Base-by-base conservation (phyloP, 106 monocot species). In the Phalaenopsis aphrodite region DNA sequence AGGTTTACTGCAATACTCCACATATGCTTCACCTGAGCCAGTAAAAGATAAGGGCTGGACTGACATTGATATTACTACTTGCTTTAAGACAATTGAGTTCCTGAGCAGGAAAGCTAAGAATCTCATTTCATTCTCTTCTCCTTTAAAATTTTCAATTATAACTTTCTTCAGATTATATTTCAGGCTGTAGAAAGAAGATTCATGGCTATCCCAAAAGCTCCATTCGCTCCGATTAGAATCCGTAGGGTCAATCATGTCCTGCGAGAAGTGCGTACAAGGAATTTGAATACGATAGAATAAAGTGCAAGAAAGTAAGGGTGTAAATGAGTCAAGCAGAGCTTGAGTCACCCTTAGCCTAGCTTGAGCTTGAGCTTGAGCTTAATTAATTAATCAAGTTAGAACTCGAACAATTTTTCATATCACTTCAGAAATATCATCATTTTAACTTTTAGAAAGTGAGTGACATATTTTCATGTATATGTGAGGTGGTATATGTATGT, bases 111-210 rank as follows among this genome's bases (percentile, higher is more conserved):
- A 21, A 5, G 16, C 49, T 30, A 76, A 14, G 12, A 76, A 76
- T 21, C 49, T 49, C 11, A 76, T 76, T 30, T 76, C 76, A 14
- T 48, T 52, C 16, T 76, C 76, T 52, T 76, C 76, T 36, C 76
- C 76, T 23, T 24, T 76, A 42, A 76, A 76, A 30, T 76, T 76
- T 76, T 52, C 76, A 1, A 76, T 24, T 1, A 52, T 3, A 30
- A 76, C 23, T 23, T 49, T 30, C 49, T 76, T 76, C 49, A 76
- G 76, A 75, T 45, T 42, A 75, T 43, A 3, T 19, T 45, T 46
- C n/a, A n/a, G 74, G 43, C 41, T 43, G 43, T 43, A 45, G 74
- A 45, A 75, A 49, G 76, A 14, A 10, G 23, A 8, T 11, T 12
- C 30, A 12, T 49, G 46, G 36, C 76, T 24, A 30, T 76, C 18